A percentile compares a stretch with the other conserved stretches of the same genome.
Conservation (phyloP, 495 filamentous ascomycete species). For the Platismatia glauca region DNA sequence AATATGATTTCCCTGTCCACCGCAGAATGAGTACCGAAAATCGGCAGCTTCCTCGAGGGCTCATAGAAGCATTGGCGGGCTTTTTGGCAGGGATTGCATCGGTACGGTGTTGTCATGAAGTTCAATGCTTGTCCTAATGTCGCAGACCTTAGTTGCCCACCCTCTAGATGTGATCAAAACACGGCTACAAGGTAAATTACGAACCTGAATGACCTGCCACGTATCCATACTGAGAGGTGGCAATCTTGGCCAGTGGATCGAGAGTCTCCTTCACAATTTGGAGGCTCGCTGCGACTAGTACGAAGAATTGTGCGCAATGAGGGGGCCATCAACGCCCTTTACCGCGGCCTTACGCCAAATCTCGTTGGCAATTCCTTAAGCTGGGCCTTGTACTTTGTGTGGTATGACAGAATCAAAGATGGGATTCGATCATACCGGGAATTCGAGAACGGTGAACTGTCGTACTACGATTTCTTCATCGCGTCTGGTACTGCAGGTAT, state of each 20-base stretch:
- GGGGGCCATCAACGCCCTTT: slow-evolving; percentile 58
- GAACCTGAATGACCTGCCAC: neutral
- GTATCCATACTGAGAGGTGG: slow-evolving; percentile 6
- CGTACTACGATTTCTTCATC: slow-evolving; percentile 72
- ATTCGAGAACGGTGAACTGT: slow-evolving; percentile 30
- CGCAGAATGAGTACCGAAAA: slow-evolving; percentile 24
- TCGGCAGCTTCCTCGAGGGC: slow-evolving; percentile 56
- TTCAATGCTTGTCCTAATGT: neutral
- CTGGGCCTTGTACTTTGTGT: slow-evolving; percentile 88
- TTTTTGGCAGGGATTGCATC: slow-evolving; percentile 80
- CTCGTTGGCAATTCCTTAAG: slow-evolving; percentile 80
- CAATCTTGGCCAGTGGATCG: slow-evolving; percentile 34
- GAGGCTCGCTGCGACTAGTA: slow-evolving; percentile 43
- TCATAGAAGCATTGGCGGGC: slow-evolving; percentile 84
- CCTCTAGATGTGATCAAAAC: slow-evolving; percentile 95
- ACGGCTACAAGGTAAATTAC: slow-evolving; percentile 67
- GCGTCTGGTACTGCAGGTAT: slow-evolving; percentile 68
- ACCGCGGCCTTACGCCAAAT: slow-evolving; percentile 84
- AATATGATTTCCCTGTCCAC: neutral
- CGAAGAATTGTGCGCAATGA: slow-evolving; percentile 48
- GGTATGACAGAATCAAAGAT: slow-evolving; percentile 53
- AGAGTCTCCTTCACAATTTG: slow-evolving; percentile 31
- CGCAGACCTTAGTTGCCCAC: slow-evolving; percentile 44
- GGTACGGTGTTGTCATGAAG: slow-evolving; percentile 42
- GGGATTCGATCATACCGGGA: slow-evolving; percentile 23